phyloP scores from a whole-genome alignment of 306 rosid genomes.

The Vicia villosa region DNA sequence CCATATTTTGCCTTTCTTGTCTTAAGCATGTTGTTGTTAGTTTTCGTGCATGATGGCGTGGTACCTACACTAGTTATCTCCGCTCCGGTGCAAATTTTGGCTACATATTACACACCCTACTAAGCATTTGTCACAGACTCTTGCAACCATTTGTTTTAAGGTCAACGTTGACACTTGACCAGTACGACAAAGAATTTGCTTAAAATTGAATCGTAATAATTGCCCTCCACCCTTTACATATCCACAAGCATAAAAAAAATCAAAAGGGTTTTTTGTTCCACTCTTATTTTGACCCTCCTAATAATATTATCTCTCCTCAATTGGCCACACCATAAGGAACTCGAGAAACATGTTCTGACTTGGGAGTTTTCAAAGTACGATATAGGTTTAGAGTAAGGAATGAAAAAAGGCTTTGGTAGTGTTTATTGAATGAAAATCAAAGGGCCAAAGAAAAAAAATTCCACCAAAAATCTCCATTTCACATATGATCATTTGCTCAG shows the following conservation, averaged over 20 bases:
- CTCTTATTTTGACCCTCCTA: not conserved
- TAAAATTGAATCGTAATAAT: not conserved
- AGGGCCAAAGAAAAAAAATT: not conserved
- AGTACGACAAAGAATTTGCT: not conserved
- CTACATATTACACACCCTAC: not conserved
- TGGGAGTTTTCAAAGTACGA: not conserved
- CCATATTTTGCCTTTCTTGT: too few species aligned
- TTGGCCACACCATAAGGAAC: not conserved
- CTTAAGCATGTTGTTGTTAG: too few species aligned
- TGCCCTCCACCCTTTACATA: constrained; percentile 13
- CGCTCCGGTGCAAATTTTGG: not conserved
- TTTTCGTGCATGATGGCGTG: too few species aligned
- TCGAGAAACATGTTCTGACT: not conserved
- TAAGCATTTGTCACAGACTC: constrained; percentile 2
- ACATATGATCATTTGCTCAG: not conserved
- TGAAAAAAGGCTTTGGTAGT: constrained; percentile 2
- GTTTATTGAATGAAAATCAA: not conserved
- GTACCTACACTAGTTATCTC: not conserved
- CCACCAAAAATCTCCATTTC: not conserved
- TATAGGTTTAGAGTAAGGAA: not conserved
- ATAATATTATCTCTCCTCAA: not conserved
- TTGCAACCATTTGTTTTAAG: not conserved
- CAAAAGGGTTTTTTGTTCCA: not conserved
- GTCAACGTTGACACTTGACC: not conserved
- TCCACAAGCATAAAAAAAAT: not conserved